Percentiles rank a stretch among this genome's conserved stretches.
Evolutionary conservation across 345 rosid species (phyloP).

Genomic region (Syzygium oleosum): DNA sequence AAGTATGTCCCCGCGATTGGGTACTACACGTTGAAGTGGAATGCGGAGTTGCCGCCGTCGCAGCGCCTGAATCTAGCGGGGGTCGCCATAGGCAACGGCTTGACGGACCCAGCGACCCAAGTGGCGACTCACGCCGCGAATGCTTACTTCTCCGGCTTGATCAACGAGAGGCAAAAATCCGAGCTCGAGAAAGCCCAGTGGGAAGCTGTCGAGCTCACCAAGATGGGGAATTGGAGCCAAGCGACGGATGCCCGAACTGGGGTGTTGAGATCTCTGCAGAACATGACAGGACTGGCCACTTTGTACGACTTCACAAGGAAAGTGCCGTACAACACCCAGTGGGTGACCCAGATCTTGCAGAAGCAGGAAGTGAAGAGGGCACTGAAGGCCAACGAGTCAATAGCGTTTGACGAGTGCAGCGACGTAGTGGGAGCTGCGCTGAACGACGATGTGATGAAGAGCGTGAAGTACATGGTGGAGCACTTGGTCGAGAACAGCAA

Average conservation of each 20-base stretch:
- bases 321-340: conserved; percentile 32
- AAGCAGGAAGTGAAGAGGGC: conserved; percentile 33
- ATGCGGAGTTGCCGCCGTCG: conserved; percentile 11
- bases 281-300: conserved; percentile 75
- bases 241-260: conserved; percentile 45
- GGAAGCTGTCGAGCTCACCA: conserved; percentile 27
- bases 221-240: conserved; percentile 40
- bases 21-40: conserved; percentile 50
- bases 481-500: conserved; percentile 32
- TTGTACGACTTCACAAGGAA: conserved; percentile 38
- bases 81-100: conserved; percentile 71
- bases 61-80: conserved; percentile 46
- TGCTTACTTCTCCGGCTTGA: conserved; percentile 50
- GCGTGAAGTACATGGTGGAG: conserved; percentile 55
- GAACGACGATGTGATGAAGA: conserved; percentile 59
- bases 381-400: conserved; percentile 35
- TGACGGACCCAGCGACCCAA: conserved; percentile 63
- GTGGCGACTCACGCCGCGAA: conserved; percentile 44
- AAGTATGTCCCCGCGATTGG: conserved; percentile 78
- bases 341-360: conserved; percentile 30
- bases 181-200: conserved; percentile 49
- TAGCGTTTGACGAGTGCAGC: conserved; percentile 42
- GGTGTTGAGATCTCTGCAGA: conserved; percentile 25
- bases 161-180: conserved; percentile 55
- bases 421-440: conserved; percentile 26